Conservation (phyloP, 1,284 basidiomycete genomes). For the Neolentinus lepideus region DNA sequence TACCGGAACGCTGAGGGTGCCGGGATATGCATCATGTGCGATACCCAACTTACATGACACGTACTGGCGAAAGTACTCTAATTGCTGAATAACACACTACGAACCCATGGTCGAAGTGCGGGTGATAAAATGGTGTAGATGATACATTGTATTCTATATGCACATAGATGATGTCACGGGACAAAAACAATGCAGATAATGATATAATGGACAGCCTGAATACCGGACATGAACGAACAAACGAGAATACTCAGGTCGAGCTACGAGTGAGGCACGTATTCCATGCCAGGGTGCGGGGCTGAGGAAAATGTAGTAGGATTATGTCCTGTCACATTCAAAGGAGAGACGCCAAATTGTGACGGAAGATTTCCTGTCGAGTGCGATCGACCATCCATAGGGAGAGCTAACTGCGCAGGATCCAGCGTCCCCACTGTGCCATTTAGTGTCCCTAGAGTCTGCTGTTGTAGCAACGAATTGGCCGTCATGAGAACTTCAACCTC, state of each 20-base stretch:
- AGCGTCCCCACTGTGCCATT: conserved; percentile 18
- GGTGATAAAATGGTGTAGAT: not conserved
- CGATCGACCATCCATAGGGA: conserved; percentile 12
- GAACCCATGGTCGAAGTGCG: too few relatives aligned
- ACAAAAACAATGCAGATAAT: not conserved
- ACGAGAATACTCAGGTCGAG: not conserved
- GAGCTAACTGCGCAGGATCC: conserved; percentile 20
- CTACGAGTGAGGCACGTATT: not conserved
- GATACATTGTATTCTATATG: not conserved
- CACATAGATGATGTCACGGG: not conserved
- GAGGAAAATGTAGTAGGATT: not conserved
- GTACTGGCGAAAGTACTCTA: not conserved
- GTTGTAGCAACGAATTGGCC: conserved; percentile 54
- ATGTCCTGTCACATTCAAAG: not conserved
- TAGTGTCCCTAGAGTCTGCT: conserved; percentile 21
- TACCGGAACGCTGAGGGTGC: not conserved
- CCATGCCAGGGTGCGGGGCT: not conserved
- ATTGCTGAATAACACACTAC: too few relatives aligned
- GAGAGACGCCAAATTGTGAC: not conserved
- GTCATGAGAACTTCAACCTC: conserved; percentile 65
- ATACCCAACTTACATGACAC: not conserved
- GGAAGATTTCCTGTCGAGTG: not conserved
- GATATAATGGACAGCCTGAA: not conserved
- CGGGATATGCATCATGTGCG: not conserved
- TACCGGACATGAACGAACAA: not conserved